Evolutionary conservation across 805 yeast species (phyloP), one percentile per base, ranked within the genome.

Genomic region (Lachancea sp.): DNA sequence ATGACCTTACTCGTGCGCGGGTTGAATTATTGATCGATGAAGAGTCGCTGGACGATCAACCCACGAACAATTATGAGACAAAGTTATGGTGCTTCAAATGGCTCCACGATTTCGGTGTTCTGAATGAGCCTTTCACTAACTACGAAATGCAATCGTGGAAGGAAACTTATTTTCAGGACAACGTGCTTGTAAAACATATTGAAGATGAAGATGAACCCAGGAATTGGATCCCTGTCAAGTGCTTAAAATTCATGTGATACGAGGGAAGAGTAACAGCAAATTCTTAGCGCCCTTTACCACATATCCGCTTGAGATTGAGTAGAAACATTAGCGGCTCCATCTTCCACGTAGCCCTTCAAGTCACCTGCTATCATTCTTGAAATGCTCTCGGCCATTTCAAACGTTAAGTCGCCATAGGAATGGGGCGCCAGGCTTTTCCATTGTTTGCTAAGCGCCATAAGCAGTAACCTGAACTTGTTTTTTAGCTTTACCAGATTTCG

Each of bases 121-220:
- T 69, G 2, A 63, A 74, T 38, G 78, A 79, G 4, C 71, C 72
- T 2, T 75, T 60, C 50, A 65, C 80, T 1, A 54, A 66, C 11
- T 71, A 67, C 45, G 80, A 78, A 42, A 77, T 78, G 80, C 59
- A 54, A 16, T 68, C 70, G 46, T 78, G 84, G 84, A 69, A 60
- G 36, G 34, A 52, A 7, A 56, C 61, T 5, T 75, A 77, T 50
- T 78, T 78, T 50, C 65, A 65, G 3, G 64, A 69, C 38, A 60
- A 59, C 8, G 80, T 70, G 0, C 61, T 60, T 21, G 80, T 69
- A 23, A 61, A 55, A 41, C 49, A 49, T n/a, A 51, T 52, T 3
- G 48, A 50, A 4, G 60, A 54, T 15, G 40, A 40, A 7, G 57
- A 60, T 34, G 45, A 42, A 21, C 32, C 41, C 3, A 33, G 41